Conservation (phyloP, 2,329 filamentous ascomycete genomes). For the Aspergillus jensenii region DNA sequence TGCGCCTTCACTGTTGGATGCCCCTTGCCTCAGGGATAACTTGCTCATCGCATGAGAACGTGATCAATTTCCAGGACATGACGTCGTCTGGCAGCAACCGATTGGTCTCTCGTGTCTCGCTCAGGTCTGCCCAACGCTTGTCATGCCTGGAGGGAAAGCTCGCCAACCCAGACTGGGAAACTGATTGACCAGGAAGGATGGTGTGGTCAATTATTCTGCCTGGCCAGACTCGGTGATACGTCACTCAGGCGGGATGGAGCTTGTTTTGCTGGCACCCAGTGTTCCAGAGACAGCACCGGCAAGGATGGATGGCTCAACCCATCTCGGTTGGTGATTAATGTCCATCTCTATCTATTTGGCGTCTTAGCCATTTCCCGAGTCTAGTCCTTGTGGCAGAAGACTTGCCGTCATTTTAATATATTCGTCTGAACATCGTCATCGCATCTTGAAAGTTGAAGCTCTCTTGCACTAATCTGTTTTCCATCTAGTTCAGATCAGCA, state of each 20-base stretch:
- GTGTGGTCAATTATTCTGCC: constrained; percentile 6
- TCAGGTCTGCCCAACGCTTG: constrained; percentile 14
- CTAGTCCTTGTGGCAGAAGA: too few relatives aligned
- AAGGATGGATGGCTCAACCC: background rate
- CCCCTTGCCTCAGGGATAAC: constrained; percentile 1
- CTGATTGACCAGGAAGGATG: constrained; percentile 8
- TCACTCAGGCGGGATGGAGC: background rate
- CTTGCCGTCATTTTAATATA: too few relatives aligned
- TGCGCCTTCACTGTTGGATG: background rate
- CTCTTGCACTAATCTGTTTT: background rate
- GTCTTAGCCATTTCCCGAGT: too few relatives aligned
- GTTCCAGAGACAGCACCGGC: background rate
- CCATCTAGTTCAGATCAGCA: background rate
- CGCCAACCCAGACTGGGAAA: constrained; percentile 6
- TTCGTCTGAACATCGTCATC: background rate
- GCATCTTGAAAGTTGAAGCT: background rate
- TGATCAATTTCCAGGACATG: constrained; percentile 15
- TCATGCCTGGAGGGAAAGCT: constrained; percentile 7
- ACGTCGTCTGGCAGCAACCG: constrained; percentile 13
- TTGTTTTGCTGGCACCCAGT: background rate
- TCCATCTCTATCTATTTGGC: too few relatives aligned
- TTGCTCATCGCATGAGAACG: background rate
- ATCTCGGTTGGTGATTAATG: background rate
- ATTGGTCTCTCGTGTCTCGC: constrained; percentile 12
- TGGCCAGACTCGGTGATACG: background rate